phyloP scores from a whole-genome alignment of 352 stramenopile species.

The Phytopythium aichiense region DNA sequence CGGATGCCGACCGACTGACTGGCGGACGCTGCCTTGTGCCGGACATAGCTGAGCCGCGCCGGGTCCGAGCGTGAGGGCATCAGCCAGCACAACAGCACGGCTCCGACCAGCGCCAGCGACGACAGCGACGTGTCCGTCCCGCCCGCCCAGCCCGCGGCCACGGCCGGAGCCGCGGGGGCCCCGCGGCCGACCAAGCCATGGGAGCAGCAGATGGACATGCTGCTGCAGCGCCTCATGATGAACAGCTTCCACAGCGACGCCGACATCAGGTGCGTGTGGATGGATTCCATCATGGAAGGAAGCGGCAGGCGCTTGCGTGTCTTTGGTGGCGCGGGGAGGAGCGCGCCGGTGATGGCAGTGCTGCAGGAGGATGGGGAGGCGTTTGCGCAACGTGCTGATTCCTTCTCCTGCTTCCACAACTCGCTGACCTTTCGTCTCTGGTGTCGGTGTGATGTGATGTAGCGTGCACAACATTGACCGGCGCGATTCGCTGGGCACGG shows the following conservation, averaged over 20 bases:
- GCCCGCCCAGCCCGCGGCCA: background rate
- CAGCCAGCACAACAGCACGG: constrained; percentile 17
- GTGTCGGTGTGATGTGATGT: background rate
- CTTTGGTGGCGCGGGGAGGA: background rate
- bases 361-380: constrained; percentile 5
- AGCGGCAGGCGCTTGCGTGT: constrained; percentile 8
- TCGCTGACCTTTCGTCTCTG: constrained; percentile 3
- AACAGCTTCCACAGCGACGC: constrained; percentile 71
- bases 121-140: constrained; percentile 26
- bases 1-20: too few relatives aligned
- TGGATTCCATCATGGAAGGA: background rate
- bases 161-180: constrained; percentile 4
- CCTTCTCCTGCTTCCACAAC: constrained; percentile 6
- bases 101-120: constrained; percentile 14
- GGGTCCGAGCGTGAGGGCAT: constrained; percentile 15
- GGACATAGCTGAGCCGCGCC: constrained; percentile 6
- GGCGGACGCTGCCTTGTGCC: too few relatives aligned
- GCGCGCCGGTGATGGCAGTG: background rate
- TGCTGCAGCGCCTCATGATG: constrained; percentile 81
- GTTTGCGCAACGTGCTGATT: constrained; percentile 16
- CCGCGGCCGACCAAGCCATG: constrained; percentile 43
- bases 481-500: constrained; percentile 38
- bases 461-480: constrained; percentile 75
- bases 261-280: constrained; percentile 56
- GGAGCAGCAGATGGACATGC: constrained; percentile 83